A percentile compares a stretch with the other conserved stretches of the same genome.
phyloP scores from a whole-genome alignment of 306 rosid species.

The Lathyrus sativus region DNA sequence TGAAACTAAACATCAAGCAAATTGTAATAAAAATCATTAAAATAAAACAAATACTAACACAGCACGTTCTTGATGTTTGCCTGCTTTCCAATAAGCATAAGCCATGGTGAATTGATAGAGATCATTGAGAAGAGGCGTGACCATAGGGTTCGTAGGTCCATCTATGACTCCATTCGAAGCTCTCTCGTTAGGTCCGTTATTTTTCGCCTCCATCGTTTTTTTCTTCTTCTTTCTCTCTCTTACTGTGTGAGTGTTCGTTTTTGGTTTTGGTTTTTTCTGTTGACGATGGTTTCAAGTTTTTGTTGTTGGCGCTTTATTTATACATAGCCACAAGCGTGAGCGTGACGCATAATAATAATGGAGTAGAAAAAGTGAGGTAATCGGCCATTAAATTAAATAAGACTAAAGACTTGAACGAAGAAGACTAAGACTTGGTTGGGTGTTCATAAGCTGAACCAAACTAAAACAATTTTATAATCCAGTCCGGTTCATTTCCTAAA shows the following conservation, averaged over 20 bases:
- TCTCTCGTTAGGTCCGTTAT: constrained; percentile 56
- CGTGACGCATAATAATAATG: constrained; percentile 17
- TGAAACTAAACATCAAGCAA: constrained; percentile 31
- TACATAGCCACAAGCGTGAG: constrained; percentile 22
- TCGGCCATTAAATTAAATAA: neutral
- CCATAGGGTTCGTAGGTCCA: constrained; percentile 94
- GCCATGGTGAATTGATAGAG: constrained; percentile 99
- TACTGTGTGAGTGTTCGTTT: neutral
- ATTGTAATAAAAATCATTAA: neutral
- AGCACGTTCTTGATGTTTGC: constrained; percentile 91
- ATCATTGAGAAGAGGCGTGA: constrained; percentile 94
- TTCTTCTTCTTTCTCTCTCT: neutral
- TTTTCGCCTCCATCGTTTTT: constrained; percentile 53
- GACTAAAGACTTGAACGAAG: neutral
- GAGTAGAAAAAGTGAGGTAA: neutral
- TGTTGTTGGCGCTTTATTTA: constrained; percentile 34
- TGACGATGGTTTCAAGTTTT: constrained; percentile 7
- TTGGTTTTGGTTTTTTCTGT: constrained; percentile 4
- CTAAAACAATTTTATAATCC: too few species aligned
- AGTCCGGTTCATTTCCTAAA: too few species aligned
- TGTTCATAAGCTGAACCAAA: too few species aligned
- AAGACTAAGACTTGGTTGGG: neutral
- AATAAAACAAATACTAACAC: constrained; percentile 61
- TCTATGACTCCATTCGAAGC: constrained; percentile 41
- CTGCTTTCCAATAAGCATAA: constrained; percentile 98